Evolutionary conservation across 306 rosid genomes (phyloP), one percentile per base, ranked within the genome.

Genomic region (Canavalia ensiformis): DNA sequence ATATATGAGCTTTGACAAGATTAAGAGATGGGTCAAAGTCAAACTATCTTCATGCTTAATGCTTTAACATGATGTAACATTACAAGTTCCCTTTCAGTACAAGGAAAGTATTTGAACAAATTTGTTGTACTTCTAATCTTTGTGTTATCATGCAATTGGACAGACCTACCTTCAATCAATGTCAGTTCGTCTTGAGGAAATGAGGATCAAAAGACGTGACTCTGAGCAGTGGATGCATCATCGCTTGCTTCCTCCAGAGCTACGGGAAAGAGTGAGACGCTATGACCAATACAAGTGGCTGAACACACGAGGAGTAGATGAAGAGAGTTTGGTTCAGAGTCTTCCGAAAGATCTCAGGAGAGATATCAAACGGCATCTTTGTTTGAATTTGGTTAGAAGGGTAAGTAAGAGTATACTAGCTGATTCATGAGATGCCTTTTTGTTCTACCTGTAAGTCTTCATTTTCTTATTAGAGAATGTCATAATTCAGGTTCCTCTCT

Each of bases 321-420:
- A 87, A 82, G 90, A 87, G 65, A 82, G 41, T 66, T 70, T 87
- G 55, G 88, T 87, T 52, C 86, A 79, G 44, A 82, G 72, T 75
- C 90, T 87, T 74, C 90, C 90, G 29, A 87, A 87, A 66, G 90
- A 87, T 84, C 85, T 87, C 7, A 78, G 88, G 84, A 87, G 88
- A 70, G 88, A 87, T 70, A 87, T 87, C 81, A 87, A 87, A 66
- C 83, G 90, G 0, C 90, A 87, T 58, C 90, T 87, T 79, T 87
- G 90, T 77, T 75, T 87, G 87, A 86, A 90, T 87, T 88, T 95
- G 82, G 99, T 95, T 44, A 90, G 92, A 91, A 87, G 97, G 92
- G 97, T 92, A 83, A 81, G 94, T 57, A 3, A 18, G 2, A 67
- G 68, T 13, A 41, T 12, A 72, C 55, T 35, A 13, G 42, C 73